A percentile compares a stretch with the other conserved stretches of the same genome.
Evolutionary conservation across 2,329 filamentous ascomycete genomes (phyloP).

Genomic region (Fusarium illudens): DNA sequence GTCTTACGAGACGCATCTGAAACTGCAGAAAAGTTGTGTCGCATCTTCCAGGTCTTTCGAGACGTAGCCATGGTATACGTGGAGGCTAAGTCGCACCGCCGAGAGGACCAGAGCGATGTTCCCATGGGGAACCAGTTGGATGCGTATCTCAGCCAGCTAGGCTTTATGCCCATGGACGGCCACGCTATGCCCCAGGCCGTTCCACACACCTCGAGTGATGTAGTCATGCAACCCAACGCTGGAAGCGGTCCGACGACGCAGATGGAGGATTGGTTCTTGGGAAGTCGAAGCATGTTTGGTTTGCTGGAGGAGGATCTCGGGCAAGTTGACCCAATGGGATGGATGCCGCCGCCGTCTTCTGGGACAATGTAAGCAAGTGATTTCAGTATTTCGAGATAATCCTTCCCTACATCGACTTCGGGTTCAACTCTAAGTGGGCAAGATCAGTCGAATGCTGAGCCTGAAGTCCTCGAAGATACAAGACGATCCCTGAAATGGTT

Average conservation of each 20-base stretch:
- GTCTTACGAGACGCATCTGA: constrained; percentile 61
- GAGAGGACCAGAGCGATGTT: constrained; percentile 52
- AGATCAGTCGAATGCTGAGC: no score
- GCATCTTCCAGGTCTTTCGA: constrained; percentile 67
- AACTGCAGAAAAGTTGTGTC: constrained; percentile 66
- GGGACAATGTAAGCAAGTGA: neutral
- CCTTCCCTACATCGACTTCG: no score
- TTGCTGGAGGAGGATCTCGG: neutral
- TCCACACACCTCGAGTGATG: neutral
- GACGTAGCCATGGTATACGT: constrained; percentile 69
- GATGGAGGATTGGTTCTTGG: neutral
- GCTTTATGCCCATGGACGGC: constrained; percentile 60
- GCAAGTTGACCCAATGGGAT: neutral
- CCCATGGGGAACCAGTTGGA: constrained; percentile 67
- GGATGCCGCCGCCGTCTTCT: neutral
- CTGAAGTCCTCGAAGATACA: no score
- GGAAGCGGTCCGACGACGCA: neutral
- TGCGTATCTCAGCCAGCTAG: constrained; percentile 68
- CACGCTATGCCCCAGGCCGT: constrained; percentile 10
- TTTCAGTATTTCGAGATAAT: no score
- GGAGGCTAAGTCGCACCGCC: constrained; percentile 62
- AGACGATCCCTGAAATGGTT: no score
- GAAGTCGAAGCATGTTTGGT: neutral
- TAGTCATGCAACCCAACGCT: neutral
- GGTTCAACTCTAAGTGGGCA: no score